These are phyloP conservation scores for Triadica sebifera DNA, from an alignment of 345 rosid species.

Conservation along the genomic window DNA sequence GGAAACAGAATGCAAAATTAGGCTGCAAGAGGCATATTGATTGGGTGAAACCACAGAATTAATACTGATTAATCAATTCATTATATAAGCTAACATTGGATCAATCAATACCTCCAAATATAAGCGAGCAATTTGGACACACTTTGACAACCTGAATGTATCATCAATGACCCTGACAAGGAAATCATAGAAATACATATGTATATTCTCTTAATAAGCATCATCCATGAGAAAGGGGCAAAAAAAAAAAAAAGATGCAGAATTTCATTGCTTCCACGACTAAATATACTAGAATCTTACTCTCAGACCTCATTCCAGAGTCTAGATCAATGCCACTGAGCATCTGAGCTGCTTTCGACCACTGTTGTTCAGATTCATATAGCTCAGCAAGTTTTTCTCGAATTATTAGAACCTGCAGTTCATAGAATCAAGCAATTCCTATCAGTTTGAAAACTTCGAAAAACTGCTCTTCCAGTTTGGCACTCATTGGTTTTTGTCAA, in stretches of 20 bases:
- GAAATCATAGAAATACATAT: constrained; percentile 3
- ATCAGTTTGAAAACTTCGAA: neutral
- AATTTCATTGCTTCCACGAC: neutral
- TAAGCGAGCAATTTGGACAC: constrained; percentile 93
- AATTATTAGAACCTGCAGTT: constrained; percentile 64
- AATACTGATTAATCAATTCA: neutral
- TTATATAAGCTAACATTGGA: constrained; percentile 2
- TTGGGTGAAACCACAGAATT: neutral
- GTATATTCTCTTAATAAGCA: neutral
- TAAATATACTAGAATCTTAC: constrained; percentile 11
- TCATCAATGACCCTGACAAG: constrained; percentile 75
- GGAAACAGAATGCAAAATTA: neutral
- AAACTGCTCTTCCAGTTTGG: neutral
- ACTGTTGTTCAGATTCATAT: constrained; percentile 84
- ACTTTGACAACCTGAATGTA: constrained; percentile 78
- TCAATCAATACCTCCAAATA: constrained; percentile 78
- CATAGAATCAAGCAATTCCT: neutral
- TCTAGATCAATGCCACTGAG: constrained; percentile 96
- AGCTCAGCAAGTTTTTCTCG: constrained; percentile 95
- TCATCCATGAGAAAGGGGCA: neutral
- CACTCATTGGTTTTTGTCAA: too few species aligned
- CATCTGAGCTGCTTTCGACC: constrained; percentile 99
- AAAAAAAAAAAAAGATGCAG: neutral
- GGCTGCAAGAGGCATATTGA: too few species aligned
- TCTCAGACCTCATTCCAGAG: constrained; percentile 84